Conservation (phyloP, 345 rosid genomes). For the Heritiera littoralis region DNA sequence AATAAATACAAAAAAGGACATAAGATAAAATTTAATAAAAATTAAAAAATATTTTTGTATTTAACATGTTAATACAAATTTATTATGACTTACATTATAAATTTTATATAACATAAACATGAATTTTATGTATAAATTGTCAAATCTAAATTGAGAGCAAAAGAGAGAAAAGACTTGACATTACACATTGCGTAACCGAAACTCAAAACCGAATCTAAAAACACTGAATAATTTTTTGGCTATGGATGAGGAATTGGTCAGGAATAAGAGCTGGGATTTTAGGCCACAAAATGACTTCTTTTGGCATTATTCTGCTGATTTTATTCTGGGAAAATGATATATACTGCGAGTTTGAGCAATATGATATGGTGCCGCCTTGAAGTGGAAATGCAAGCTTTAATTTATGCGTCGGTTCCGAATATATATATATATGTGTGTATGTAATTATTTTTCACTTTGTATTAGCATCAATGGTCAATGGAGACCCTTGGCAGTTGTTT, state of each 20-base stretch:
- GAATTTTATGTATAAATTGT: too few species aligned
- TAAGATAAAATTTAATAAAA: too few species aligned
- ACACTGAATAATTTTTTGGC: neutral
- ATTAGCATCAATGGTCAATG: neutral
- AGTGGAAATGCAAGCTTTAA: neutral
- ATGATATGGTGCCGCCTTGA: neutral
- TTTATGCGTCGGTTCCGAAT: neutral
- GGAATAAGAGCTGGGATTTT: neutral
- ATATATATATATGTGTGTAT: neutral
- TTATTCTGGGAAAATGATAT: slow-evolving; percentile 1
- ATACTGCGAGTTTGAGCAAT: neutral
- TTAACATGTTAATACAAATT: too few species aligned
- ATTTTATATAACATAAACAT: too few species aligned
- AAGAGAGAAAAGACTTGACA: neutral
- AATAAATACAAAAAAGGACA: too few species aligned
- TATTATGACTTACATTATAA: too few species aligned
- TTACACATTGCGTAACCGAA: neutral
- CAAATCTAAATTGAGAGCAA: neutral
- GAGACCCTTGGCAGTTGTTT: neutral
- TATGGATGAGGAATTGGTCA: neutral
- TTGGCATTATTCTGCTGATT: neutral
- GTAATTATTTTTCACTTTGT: neutral
- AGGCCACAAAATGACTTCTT: neutral
- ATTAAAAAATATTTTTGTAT: too few species aligned
- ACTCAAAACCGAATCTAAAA: neutral